phyloP scores from a whole-genome alignment of 345 rosid species.

The Aquilaria yunnanensis region DNA sequence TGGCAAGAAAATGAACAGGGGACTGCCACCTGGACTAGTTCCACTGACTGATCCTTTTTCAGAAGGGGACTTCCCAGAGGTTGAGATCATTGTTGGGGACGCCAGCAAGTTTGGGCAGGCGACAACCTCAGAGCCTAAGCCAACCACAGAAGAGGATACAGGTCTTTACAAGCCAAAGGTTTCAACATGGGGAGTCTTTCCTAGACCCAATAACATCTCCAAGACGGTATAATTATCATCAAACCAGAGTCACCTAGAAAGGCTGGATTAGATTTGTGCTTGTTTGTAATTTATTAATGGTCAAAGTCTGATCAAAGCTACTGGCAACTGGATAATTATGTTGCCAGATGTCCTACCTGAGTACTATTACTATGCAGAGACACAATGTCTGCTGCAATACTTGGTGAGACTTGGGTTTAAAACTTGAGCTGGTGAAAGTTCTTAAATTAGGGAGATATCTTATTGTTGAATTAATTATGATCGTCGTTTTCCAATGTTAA shows the following conservation, averaged over 20 bases:
- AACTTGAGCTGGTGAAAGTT: too few species aligned
- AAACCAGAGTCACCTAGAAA: not conserved
- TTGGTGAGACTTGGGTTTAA: too few species aligned
- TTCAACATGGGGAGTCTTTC: slow-evolving; percentile 92
- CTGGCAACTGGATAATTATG: not conserved
- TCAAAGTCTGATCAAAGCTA: not conserved
- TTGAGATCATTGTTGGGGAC: slow-evolving; percentile 88
- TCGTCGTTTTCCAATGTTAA: too few species aligned
- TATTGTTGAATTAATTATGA: too few species aligned
- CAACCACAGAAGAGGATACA: slow-evolving; percentile 28
- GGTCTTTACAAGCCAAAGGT: slow-evolving; percentile 82
- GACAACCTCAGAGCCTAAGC: slow-evolving; percentile 19
- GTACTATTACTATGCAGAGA: too few species aligned
- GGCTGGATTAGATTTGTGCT: not conserved
- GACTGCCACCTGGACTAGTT: slow-evolving; percentile 71
- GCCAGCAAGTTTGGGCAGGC: slow-evolving; percentile 40
- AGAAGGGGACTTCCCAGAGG: slow-evolving; percentile 56
- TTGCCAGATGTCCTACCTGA: too few species aligned
- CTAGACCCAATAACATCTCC: slow-evolving; percentile 84
- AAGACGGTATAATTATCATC: slow-evolving; percentile 38
- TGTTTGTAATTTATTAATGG: not conserved
- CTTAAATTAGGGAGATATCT: too few species aligned
- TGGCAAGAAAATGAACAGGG: slow-evolving; percentile 64
- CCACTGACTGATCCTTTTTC: slow-evolving; percentile 56
- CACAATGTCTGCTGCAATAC: too few species aligned